A percentile compares a stretch with the other conserved stretches of the same genome.
Evolutionary conservation across 805 yeast species (phyloP).

Genomic region (Isabelozyma pseudorhagii): DNA sequence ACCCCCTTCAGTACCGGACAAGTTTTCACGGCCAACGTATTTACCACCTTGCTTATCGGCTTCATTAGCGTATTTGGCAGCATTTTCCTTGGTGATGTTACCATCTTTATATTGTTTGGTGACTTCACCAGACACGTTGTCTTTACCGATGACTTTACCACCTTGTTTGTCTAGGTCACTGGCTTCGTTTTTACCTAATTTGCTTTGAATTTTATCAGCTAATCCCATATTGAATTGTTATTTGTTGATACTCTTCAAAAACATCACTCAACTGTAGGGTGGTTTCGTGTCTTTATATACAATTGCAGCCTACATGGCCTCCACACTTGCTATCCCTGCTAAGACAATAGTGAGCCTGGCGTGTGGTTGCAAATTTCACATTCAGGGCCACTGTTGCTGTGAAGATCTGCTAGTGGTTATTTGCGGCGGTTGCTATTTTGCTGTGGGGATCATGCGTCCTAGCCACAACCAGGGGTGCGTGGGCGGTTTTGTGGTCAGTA

Average conservation of each 20-base stretch:
- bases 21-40: constrained; percentile 15
- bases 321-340: no score
- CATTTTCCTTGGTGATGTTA: constrained; percentile 22
- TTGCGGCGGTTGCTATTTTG: no score
- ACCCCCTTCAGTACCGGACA: constrained; percentile 21
- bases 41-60: constrained; percentile 24
- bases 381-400: no score
- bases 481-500: not conserved
- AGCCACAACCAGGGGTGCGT: not conserved
- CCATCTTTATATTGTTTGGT: constrained; percentile 27
- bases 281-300: no score
- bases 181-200: constrained; percentile 25
- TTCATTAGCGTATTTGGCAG: constrained; percentile 23
- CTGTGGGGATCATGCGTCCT: no score
- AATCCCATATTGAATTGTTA: constrained; percentile 29
- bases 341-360: no score
- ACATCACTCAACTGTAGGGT: not conserved
- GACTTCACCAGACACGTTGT: constrained; percentile 25
- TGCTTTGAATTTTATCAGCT: constrained; percentile 31
- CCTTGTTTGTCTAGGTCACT: constrained; percentile 26
- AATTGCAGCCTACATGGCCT: no score
- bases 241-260: not conserved
- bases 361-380: no score
- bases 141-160: constrained; percentile 26
- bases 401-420: no score